Evolutionary conservation across 2,329 filamentous ascomycete species (phyloP), one percentile per base, ranked within the genome.

Genomic region (Phoma herbarum): DNA sequence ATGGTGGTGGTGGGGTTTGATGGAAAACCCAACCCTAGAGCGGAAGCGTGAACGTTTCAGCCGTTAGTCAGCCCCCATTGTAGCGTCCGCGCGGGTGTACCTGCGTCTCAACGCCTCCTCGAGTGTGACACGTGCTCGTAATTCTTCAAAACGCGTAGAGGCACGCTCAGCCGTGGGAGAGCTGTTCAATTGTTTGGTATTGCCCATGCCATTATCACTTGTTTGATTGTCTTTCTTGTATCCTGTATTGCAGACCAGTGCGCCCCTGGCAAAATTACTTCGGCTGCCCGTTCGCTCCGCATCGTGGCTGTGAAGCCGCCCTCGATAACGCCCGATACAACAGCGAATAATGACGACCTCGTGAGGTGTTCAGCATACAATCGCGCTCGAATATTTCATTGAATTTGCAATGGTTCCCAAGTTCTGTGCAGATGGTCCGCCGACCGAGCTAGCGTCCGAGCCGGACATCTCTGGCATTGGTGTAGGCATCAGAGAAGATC

Each of bases 391-490:
- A 2, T 6, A 35, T n/a, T 35, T 14, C 16, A 39, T 18, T 18
- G 11, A 3, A 16, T 18, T 33, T 43, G 12, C 18, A 23, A 51
- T 51, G 48, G 4, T 26, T 8, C 44, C 41, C 10, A 12, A 28
- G 3, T 22, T 54, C 4, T 54, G 52, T 28, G 44, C 44, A 26
- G 26, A 48, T n/a, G 44, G 9, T 33, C 35, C 52, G 23, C 52
- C 52, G 22, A n/a, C 12, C 11, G 16, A 49, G 33, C 18, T 49
- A 28, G 45, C 52, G 3, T 37, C 52, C 4, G 45, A 56, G 18
- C 52, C 52, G 14, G 52, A 56, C 22, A 56, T 56, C 5, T 56
- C 52, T 39, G 52, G 45, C 16, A 49, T 56, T 23, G 52, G 52
- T 14, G 52, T 49, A 56, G 52, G 11, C 16, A n/a, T 14, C 11